Conservation (phyloP, 202 grass and related monocot genomes). For the Schoenoplectus tabernaemontani region DNA sequence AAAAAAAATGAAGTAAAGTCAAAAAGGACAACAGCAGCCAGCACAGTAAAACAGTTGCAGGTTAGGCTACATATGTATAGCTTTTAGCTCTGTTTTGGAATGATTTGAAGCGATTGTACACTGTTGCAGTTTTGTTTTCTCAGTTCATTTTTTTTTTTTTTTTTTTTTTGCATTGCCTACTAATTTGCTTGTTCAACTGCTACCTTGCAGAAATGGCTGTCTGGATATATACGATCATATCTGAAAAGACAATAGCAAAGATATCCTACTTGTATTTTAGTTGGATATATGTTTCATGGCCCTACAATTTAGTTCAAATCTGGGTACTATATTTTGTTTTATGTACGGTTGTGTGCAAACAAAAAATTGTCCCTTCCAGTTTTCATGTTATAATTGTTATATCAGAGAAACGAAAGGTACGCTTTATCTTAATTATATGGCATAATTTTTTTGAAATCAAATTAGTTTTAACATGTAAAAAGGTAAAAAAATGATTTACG, state of each 20-base stretch:
- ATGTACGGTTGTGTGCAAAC: neutral
- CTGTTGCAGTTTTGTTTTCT: neutral
- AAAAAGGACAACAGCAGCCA: neutral
- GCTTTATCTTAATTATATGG: neutral
- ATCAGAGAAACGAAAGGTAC: neutral
- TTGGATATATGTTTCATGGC: neutral
- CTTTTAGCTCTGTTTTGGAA: slow-evolving; percentile 6
- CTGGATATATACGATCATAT: slow-evolving; percentile 9
- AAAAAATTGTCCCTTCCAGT: neutral
- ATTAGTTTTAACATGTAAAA: neutral
- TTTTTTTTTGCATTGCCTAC: too few relatives aligned
- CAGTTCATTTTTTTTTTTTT: neutral
- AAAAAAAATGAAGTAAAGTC: neutral
- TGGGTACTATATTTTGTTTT: neutral
- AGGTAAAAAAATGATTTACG: neutral
- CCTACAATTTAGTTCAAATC: neutral
- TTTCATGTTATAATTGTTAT: neutral
- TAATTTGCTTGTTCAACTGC: neutral
- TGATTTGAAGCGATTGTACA: neutral
- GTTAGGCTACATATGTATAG: neutral
- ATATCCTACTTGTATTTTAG: slow-evolving; percentile 18
- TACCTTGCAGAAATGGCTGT: neutral
- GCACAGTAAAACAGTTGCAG: neutral
- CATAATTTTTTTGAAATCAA: neutral
- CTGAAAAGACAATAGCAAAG: neutral